Base-by-base conservation (phyloP, 495 filamentous ascomycete genomes). In the Tuber aestivum region DNA sequence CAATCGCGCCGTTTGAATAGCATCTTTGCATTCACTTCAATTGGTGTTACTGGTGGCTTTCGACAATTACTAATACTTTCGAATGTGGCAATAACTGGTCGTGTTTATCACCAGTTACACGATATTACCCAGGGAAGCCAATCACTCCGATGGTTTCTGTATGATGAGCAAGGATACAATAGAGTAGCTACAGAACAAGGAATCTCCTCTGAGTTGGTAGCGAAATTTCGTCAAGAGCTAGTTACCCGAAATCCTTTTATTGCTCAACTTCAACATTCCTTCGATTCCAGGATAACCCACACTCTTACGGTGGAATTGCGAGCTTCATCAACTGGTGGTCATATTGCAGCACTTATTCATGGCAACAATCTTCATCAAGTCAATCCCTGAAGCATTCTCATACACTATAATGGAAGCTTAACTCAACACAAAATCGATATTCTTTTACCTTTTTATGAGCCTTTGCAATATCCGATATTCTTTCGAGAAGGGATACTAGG, bases 271-370 rank as follows among this genome's bases (percentile, higher is more conserved):
- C 70, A 35, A 32, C 20, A 56, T 42, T 16, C 71, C 74, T 41
- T 21, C 68, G 0, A 56, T 23, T 32, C 38, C 10, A 9, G 20
- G 38, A 56, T 6, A 14, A 41, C 42, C 27, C 7, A 50, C 23
- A 50, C 1, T 50, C 45, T 50, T 23, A 50, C 27, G 1, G 18
- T n/a, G 10, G 4, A 45, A 48, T 56, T 61, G 6, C 1, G 41
- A 70, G 69, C 76, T 50, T 23, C n/a, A 3, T 70, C n/a, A 16
- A 38, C 68, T 12, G 40, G 48, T 20, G 10, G 20, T 10, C 72
- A 77, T 12, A 56, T 77, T 2, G 69, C 68, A 35, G 72, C 71
- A 45, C 44, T 74, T n/a, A 65, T 77, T 44, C 72, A 74, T 77
- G 37, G 38, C 14, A 35, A 70, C 18, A 27, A 73, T 65, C 38